phyloP scores from a whole-genome alignment of 2,329 filamentous ascomycete species.

The Beauveria asiatica region DNA sequence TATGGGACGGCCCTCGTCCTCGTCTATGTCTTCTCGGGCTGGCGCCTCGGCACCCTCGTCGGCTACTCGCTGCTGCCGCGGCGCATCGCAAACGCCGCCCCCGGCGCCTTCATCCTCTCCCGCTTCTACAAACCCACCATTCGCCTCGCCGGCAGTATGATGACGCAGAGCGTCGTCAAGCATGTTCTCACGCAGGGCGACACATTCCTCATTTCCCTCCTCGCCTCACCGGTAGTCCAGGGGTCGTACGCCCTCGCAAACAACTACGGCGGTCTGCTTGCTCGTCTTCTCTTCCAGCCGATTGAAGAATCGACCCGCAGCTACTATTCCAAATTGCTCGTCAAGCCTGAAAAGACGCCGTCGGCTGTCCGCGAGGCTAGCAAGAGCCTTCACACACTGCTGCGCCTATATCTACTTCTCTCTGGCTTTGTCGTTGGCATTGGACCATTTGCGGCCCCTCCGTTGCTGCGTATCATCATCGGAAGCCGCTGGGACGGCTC shows the following conservation, averaged over 20 bases:
- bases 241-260: constrained; percentile 88
- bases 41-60: constrained; percentile 42
- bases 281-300: constrained; percentile 85
- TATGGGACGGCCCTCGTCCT: constrained; percentile 62
- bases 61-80: constrained; percentile 61
- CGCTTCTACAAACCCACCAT: constrained; percentile 65
- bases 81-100: constrained; percentile 21
- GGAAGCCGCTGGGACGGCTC: constrained; percentile 67
- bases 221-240: constrained; percentile 72
- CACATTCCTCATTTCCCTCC: constrained; percentile 71
- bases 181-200: constrained; percentile 93
- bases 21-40: constrained; percentile 61
- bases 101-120: constrained; percentile 39
- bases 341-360: constrained; percentile 20
- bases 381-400: constrained; percentile 51
- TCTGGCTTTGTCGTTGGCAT: constrained; percentile 60
- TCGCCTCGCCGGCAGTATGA: constrained; percentile 69
- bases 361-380: constrained; percentile 32
- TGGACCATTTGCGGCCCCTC: constrained; percentile 66
- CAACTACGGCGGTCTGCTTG: constrained; percentile 86
- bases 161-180: constrained; percentile 82
- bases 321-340: constrained; percentile 75
- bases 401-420: constrained; percentile 67
- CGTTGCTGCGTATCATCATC: constrained; percentile 66
- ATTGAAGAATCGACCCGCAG: constrained; percentile 89